phyloP scores from a whole-genome alignment of 805 yeast genomes.

The Saccharomyces kudriavzevii region DNA sequence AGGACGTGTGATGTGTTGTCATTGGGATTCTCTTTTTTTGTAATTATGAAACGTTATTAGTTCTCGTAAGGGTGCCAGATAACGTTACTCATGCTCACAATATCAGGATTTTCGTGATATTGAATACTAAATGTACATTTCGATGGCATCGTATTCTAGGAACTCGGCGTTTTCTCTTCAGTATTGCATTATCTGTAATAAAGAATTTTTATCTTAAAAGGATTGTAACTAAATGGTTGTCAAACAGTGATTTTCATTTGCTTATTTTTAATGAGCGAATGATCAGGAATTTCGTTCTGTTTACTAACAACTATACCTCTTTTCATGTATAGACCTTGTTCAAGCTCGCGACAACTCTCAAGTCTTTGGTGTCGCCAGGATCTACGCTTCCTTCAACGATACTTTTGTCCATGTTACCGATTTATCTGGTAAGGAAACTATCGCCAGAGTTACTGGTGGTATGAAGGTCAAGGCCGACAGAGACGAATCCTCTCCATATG shows the following conservation, averaged over 20 bases:
- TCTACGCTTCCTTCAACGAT: slow-evolving; percentile 99
- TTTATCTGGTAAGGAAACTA: slow-evolving; percentile 99
- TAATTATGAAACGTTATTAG: not conserved
- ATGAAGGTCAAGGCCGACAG: slow-evolving; percentile 99
- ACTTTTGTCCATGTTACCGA: slow-evolving; percentile 99
- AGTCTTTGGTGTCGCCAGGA: slow-evolving; percentile 99
- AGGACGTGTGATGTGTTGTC: not conserved
- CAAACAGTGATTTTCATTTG: not conserved
- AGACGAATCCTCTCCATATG: slow-evolving; percentile 99
- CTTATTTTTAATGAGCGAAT: not conserved
- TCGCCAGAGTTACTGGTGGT: slow-evolving; percentile 99
- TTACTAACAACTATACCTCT: slow-evolving; percentile 11
- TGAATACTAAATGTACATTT: not conserved
- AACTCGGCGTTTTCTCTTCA: not conserved
- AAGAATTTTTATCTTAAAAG: not conserved
- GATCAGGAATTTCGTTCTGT: not conserved
- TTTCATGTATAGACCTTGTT: slow-evolving; percentile 30
- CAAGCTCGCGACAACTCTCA: slow-evolving; percentile 96
- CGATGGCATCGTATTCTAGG: not conserved
- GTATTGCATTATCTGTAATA: not conserved
- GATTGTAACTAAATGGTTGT: not conserved
- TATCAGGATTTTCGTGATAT: not conserved
- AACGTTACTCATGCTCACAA: not conserved
- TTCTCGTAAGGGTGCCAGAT: not conserved
- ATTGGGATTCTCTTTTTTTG: not conserved